phyloP scores from a whole-genome alignment of 2,329 filamentous ascomycete species.

The Pestalotiopsis sp. region DNA sequence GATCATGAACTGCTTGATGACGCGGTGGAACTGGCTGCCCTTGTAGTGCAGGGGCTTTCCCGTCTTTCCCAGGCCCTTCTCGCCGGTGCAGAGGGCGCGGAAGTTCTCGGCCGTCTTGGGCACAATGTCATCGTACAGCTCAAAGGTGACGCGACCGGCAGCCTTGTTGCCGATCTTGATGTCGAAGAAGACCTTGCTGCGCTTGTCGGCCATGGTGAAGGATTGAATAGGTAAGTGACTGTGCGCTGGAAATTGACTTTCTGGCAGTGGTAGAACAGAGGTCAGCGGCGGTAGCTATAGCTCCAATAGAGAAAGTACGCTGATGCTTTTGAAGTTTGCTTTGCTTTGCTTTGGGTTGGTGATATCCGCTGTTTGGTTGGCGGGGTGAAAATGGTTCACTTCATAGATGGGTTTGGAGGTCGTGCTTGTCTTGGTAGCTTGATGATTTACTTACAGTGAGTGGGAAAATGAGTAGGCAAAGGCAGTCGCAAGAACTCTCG shows the following conservation, averaged over 20 bases:
- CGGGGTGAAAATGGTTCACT: neutral
- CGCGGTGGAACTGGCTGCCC: slow-evolving; percentile 88
- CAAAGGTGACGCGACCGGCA: slow-evolving; percentile 81
- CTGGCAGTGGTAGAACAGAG: neutral
- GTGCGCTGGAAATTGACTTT: neutral
- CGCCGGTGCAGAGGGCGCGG: slow-evolving; percentile 89
- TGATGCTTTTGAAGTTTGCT: neutral
- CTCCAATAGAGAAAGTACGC: neutral
- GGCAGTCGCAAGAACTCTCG: neutral
- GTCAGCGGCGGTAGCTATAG: neutral
- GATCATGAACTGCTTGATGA: slow-evolving; percentile 99
- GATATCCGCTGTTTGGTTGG: neutral
- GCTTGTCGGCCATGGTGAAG: slow-evolving; percentile 45
- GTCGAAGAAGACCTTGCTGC: slow-evolving; percentile 90
- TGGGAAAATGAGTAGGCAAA: neutral
- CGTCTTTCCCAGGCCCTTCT: slow-evolving; percentile 81
- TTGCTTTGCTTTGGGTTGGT: neutral
- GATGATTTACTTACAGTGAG: neutral
- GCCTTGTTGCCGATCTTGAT: slow-evolving; percentile 76
- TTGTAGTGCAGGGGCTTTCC: slow-evolving; percentile 93
- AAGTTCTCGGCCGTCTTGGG: slow-evolving; percentile 98
- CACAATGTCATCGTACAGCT: slow-evolving; percentile 77
- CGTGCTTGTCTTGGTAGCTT: neutral
- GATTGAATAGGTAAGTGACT: neutral
- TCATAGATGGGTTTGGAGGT: neutral